Base-by-base conservation (phyloP, 495 filamentous ascomycete species). In the Talaromyces nanjingensis region DNA sequence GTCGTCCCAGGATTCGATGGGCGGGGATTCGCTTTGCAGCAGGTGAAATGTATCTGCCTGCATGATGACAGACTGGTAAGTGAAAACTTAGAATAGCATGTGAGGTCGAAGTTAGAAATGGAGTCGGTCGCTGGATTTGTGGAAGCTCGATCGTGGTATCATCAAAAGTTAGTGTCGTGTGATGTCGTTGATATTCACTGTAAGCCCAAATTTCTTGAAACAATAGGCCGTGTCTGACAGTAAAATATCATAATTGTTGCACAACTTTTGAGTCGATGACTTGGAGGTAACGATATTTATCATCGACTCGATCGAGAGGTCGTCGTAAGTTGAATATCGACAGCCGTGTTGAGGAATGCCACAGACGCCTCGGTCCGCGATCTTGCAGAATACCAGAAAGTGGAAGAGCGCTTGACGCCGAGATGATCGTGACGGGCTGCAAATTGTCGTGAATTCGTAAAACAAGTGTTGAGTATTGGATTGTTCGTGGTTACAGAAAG, bases 1-100 rank as follows among this genome's bases (percentile, higher is more conserved):
- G 67, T 96, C 89, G 74, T 93, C 92, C 92, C 93, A 96, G 72
- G 86, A 91, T 72, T 97, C 93, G 39, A 92, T 80, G 20, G 78
- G 75, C 47, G 84, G 83, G 60, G 89, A 81, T 18, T 79, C 79
- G 52, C 79, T 75, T 64, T 77, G 81, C 59, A 79, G 81, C 56
- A 77, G 71, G 70, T 83, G 86, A 18, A 86, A 72, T 12, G 80
- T 84, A 67, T 84, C 72, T 34, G 83, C 74, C 65, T 89, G 81
- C 86, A 89, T 87, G 60, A 25, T 69, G 34, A 59, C 65, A 34
- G 25, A 33, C 14, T 27, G 61, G 29, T n/a, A 6, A 27, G 7
- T 9, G 14, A 58, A 18, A 60, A 18, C 42, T 27, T 54, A 60
- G 8, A 16, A 60, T 47, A 60, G 34, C 59, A 34, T 42, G 59